Base-by-base conservation (phyloP, 345 rosid species). In the Aurinia saxatilis region DNA sequence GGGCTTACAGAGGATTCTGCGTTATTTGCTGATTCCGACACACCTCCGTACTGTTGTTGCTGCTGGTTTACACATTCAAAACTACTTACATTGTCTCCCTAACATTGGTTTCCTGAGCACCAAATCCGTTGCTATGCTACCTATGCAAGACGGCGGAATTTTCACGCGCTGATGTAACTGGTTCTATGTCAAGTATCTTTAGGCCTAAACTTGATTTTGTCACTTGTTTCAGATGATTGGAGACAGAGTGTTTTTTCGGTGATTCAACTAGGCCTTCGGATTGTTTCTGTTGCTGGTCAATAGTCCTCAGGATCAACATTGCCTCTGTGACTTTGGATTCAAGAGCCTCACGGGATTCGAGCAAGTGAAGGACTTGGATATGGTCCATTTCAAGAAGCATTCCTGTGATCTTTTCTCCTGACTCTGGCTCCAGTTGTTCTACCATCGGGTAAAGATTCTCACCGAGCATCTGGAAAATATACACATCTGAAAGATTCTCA, bases 321-420 rank as follows among this genome's bases (percentile, higher is more conserved):
- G 95, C 91, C 72, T 87, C 92, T 0, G 75, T 80, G 14, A 90
- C 90, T 75, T 87, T 80, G 0, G 83, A 71, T 79, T 84, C 77
- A 52, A 90, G 78, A 29, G 91, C 86, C 15, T 71, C 87, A 0
- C 81, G 83, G 5, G 95, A 83, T 65, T 83, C 90, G 0, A 87
- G 80, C 73, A 90, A 77, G 76, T 82, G 95, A 75, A 90, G 48
- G 23, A 88, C 85, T 81, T 86, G 88, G 4, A 88, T 75, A 76
- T 87, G 92, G 49, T 90, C 95, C 95, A 87, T 87, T 71, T 87
- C 97, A 65, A 90, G 79, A 67, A 90, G 82, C 92, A 85, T 87
- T 5, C 97, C 87, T 0, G 92, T 87, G 31, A 90, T 89, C 72
- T 90, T 83, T 6, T 85, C 86, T 0, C 90, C 90, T 1, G 79